These are phyloP conservation scores for Malus hybrid DNA, from an alignment of 331 rosid species.

Conservation along the genomic window DNA sequence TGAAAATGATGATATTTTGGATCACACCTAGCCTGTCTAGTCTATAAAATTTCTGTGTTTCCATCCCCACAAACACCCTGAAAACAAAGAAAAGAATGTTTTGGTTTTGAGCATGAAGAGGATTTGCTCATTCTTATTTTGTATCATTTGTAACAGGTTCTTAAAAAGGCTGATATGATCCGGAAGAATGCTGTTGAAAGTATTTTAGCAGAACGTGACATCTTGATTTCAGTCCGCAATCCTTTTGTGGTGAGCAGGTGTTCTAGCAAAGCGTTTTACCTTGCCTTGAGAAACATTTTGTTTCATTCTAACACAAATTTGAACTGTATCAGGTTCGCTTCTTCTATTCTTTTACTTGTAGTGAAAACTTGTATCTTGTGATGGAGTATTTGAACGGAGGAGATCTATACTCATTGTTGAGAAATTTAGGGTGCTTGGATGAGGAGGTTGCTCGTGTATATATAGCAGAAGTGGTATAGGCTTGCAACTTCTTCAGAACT, in stretches of 20 bases:
- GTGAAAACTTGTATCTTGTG: conserved; percentile 92
- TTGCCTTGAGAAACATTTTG: conserved; percentile 13
- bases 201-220: conserved; percentile 95
- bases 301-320: conserved; percentile 21
- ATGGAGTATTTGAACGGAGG: conserved; percentile 99
- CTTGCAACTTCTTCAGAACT: conserved; percentile 6
- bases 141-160: conserved; percentile 32
- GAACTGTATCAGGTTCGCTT: conserved; percentile 75
- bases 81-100: not conserved
- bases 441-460: conserved; percentile 95
- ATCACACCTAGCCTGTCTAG: not conserved
- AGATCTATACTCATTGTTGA: conserved; percentile 84
- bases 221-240: conserved; percentile 94
- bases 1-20: not conserved
- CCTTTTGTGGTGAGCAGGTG: conserved; percentile 97
- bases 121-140: not conserved
- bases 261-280: conserved; percentile 21
- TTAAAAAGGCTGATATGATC: conserved; percentile 94
- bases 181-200: conserved; percentile 99
- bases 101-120: not conserved
- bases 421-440: conserved; percentile 92
- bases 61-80: not conserved
- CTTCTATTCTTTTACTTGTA: conserved; percentile 95
- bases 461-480: conserved; percentile 92
- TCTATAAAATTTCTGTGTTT: not conserved